These are phyloP conservation scores for Fusarium torreyae DNA, from an alignment of 2,329 filamentous ascomycete species.

Conservation along the genomic window DNA sequence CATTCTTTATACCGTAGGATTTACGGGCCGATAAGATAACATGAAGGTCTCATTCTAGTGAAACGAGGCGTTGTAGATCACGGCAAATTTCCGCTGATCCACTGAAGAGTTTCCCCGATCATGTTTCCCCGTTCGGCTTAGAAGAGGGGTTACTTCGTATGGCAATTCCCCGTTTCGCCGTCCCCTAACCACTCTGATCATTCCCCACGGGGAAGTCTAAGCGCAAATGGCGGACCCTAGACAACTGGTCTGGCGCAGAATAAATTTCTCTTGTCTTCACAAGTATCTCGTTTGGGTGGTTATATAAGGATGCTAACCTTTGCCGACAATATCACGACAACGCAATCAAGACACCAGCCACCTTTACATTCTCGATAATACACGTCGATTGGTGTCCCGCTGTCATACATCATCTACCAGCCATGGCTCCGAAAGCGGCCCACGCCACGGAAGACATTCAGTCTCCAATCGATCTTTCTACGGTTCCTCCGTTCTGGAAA, in stretches of 20 bases:
- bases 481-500: constrained; percentile 54
- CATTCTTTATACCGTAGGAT: constrained; percentile 30
- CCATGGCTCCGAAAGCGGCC: constrained; percentile 55
- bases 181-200: constrained; percentile 5
- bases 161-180: constrained; percentile 38
- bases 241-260: too few species aligned
- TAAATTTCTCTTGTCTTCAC: too few species aligned
- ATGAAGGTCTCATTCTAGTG: not conserved
- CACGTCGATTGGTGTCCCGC: not conserved
- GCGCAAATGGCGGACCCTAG: constrained; percentile 5
- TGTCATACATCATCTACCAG: not conserved
- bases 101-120: constrained; percentile 13
- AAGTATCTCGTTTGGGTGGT: not conserved
- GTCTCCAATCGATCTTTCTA: constrained; percentile 52
- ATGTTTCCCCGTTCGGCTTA: constrained; percentile 6
- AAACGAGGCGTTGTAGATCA: constrained; percentile 1
- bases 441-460: constrained; percentile 51
- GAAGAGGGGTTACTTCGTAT: constrained; percentile 14
- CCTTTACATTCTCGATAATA: not conserved
- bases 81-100: constrained; percentile 1
- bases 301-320: constrained; percentile 34
- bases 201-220: constrained; percentile 42
- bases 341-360: not conserved
- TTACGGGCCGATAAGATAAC: constrained; percentile 32
- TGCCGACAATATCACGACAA: not conserved